Conservation (phyloP, 768 basidiomycete species). For the Pleurotus pulmonarius region DNA sequence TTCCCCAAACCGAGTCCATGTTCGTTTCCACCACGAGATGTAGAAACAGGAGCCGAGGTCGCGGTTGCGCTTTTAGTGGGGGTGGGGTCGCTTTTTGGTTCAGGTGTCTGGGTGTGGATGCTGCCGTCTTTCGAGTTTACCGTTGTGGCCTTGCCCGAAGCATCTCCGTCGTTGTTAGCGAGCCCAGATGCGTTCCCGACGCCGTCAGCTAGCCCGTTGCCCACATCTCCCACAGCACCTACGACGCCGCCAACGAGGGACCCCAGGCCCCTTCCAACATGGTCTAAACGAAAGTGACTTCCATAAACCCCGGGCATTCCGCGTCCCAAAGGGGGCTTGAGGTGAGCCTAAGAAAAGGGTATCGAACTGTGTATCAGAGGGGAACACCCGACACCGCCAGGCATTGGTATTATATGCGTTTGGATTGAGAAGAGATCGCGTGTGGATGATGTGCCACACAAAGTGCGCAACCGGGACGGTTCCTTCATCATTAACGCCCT, state of each 20-base stretch:
- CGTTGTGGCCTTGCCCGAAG: background rate
- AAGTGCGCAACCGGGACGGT: background rate
- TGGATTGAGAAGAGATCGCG: constrained; percentile 2
- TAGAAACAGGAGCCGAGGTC: background rate
- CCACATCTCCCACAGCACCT: constrained; percentile 23
- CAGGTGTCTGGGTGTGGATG: background rate
- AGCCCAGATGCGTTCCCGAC: constrained; percentile 6
- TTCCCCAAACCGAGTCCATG: background rate
- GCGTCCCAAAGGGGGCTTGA: background rate
- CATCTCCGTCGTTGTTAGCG: constrained; percentile 26
- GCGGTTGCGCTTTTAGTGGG: background rate
- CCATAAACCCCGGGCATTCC: background rate
- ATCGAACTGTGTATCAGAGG: background rate
- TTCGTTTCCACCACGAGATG: background rate
- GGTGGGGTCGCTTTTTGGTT: background rate
- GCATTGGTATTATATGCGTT: background rate
- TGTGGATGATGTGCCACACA: constrained; percentile 4
- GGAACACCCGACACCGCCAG: background rate
- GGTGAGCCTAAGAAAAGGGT: background rate
- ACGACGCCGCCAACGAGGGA: constrained; percentile 47
- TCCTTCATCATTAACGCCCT: background rate
- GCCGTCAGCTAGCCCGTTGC: constrained; percentile 10
- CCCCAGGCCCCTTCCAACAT: constrained; percentile 5
- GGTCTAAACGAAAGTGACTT: constrained; percentile 1
- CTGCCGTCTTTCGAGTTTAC: background rate